phyloP scores from a whole-genome alignment of 2,329 filamentous ascomycete species.

The Leptographium wingfieldii region DNA sequence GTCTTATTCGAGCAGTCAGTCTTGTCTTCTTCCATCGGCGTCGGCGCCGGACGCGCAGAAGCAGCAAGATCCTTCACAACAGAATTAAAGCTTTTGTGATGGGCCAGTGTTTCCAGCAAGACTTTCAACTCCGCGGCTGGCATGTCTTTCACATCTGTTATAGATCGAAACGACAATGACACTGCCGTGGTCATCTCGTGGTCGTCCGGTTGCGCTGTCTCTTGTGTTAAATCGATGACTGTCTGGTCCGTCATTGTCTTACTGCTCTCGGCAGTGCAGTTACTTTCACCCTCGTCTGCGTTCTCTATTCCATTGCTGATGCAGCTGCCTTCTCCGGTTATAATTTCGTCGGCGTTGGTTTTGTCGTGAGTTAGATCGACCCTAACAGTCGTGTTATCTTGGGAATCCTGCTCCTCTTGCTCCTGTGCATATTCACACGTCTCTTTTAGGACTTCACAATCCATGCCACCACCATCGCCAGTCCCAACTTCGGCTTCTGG shows the following conservation, averaged over 20 bases:
- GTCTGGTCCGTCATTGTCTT: not conserved
- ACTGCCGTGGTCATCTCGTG: not conserved
- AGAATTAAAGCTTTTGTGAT: not conserved
- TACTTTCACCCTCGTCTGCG: too few relatives aligned
- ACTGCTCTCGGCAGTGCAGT: not conserved
- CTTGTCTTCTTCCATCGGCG: not conserved
- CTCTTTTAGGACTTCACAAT: not conserved
- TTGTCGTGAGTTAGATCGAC: not conserved
- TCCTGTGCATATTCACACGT: not conserved
- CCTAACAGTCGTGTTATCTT: not conserved
- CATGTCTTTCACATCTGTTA: not conserved
- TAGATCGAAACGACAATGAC: not conserved
- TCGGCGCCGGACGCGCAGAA: not conserved
- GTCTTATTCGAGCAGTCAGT: not conserved
- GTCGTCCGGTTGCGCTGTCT: not conserved
- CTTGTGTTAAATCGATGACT: not conserved
- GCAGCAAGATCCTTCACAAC: not conserved
- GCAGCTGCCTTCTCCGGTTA: not conserved
- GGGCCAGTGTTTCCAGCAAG: not conserved
- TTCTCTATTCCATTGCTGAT: not conserved
- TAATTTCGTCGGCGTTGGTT: not conserved
- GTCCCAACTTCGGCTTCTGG: not conserved
- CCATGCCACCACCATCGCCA: not conserved
- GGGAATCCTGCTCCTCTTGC: not conserved
- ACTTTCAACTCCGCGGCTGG: not conserved